Evolutionary conservation across 331 rosid genomes (phyloP).

Genomic region (Erythrophleum ivorense): DNA sequence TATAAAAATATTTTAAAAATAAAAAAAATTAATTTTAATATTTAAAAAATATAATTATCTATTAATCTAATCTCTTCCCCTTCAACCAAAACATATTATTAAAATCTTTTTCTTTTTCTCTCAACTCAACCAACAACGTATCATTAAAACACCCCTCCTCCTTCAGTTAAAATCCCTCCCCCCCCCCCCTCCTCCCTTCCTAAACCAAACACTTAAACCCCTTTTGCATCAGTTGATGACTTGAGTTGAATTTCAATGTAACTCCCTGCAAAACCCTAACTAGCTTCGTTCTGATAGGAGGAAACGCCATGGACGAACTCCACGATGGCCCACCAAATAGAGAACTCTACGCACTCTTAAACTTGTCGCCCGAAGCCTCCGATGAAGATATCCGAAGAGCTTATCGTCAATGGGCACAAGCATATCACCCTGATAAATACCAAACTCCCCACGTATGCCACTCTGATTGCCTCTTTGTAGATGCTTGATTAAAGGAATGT

Average conservation of each 20-base stretch:
- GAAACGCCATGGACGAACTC: slow-evolving; percentile 58
- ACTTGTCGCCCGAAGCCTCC: slow-evolving; percentile 90
- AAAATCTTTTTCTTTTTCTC: too few species aligned
- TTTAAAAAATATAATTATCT: too few species aligned
- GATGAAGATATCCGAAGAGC: slow-evolving; percentile 97
- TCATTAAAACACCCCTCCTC: too few species aligned
- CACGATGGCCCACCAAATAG: slow-evolving; percentile 59
- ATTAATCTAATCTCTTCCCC: too few species aligned
- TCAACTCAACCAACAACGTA: too few species aligned
- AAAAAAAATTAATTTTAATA: too few species aligned
- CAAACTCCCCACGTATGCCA: slow-evolving; percentile 77
- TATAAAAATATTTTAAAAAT: too few species aligned
- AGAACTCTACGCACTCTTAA: slow-evolving; percentile 85
- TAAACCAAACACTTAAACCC: too few species aligned
- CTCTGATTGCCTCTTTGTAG: not conserved
- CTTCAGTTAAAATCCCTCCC: too few species aligned
- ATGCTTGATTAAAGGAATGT: not conserved
- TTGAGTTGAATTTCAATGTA: slow-evolving; percentile 14
- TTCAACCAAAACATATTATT: too few species aligned
- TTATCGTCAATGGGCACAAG: slow-evolving; percentile 98
- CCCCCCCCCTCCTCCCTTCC: too few species aligned
- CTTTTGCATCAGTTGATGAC: not conserved
- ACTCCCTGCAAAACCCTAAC: slow-evolving; percentile 60
- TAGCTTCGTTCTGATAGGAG: not conserved
- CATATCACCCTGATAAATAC: slow-evolving; percentile 91